These are phyloP conservation scores for Eleusine indica DNA, from an alignment of 176 grass and related monocot genomes.

Conservation along the genomic window DNA sequence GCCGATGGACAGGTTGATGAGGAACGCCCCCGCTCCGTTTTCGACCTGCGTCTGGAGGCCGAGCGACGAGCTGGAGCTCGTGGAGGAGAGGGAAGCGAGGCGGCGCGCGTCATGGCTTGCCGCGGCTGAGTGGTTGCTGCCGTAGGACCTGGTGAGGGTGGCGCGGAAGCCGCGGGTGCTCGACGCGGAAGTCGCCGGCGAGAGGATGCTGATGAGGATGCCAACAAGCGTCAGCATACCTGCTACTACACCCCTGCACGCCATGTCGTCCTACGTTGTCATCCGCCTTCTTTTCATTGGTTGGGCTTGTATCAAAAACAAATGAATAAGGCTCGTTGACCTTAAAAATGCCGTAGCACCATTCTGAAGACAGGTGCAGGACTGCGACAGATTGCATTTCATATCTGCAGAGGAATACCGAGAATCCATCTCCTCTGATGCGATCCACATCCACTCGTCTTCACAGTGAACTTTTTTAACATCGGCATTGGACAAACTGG, in stretches of 20 bases:
- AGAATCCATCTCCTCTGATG: too few relatives aligned
- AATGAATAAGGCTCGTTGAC: neutral
- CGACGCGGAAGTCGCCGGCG: neutral
- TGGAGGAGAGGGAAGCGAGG: neutral
- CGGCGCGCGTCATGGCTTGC: conserved; percentile 31
- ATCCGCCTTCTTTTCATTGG: neutral
- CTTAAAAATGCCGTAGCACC: neutral
- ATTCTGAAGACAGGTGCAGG: neutral
- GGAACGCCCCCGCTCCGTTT: conserved; percentile 41
- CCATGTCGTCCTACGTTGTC: neutral
- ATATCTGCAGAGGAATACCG: too few relatives aligned
- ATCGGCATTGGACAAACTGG: too few relatives aligned
- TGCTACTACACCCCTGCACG: neutral
- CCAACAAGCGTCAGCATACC: conserved; percentile 13
- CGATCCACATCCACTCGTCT: too few relatives aligned
- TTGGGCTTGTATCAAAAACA: neutral
- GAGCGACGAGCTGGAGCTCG: neutral
- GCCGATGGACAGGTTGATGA: conserved; percentile 56
- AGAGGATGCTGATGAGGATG: neutral
- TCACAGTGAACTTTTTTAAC: too few relatives aligned
- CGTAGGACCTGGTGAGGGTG: neutral
- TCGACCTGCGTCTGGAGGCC: neutral
- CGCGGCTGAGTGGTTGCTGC: conserved; percentile 11
- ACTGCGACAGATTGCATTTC: neutral
- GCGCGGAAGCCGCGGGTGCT: conserved; percentile 33